Percentiles rank a stretch among this genome's conserved stretches.
phyloP scores from a whole-genome alignment of 2,329 filamentous ascomycete species.

The Chaetothyriales sp. region DNA sequence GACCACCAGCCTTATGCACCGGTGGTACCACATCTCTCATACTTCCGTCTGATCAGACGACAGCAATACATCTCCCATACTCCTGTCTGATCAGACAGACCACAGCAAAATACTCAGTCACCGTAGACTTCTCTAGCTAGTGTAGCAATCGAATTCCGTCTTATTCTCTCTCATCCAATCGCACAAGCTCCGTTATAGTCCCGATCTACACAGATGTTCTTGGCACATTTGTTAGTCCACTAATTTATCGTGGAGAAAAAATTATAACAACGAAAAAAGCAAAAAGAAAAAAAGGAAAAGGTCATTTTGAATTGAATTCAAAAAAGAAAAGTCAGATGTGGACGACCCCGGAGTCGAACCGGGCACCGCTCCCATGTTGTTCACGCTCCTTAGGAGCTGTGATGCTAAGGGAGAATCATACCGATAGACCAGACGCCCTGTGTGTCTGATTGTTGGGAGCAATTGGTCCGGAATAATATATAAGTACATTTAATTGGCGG shows the following conservation, averaged over 20 bases:
- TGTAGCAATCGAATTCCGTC: neutral
- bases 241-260: neutral
- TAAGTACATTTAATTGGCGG: neutral
- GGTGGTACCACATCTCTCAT: neutral
- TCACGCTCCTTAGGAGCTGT: neutral
- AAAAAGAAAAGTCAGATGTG: neutral
- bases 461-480: neutral
- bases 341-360: slow-evolving; percentile 1
- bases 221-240: neutral
- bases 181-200: too few species aligned
- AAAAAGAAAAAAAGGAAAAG: too few species aligned
- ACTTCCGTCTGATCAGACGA: neutral
- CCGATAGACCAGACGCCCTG: slow-evolving; percentile 1
- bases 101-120: neutral
- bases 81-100: neutral
- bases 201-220: neutral
- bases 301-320: too few species aligned
- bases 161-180: neutral
- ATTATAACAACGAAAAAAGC: neutral
- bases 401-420: slow-evolving; percentile 1
- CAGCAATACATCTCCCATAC: neutral
- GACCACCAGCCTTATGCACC: neutral
- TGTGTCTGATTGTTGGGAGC: neutral
- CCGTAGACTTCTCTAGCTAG: neutral
- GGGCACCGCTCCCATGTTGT: neutral